Evolutionary conservation across 2,329 filamentous ascomycete species (phyloP), one percentile per base, ranked within the genome.

Genomic region (Bipolaris cookei): DNA sequence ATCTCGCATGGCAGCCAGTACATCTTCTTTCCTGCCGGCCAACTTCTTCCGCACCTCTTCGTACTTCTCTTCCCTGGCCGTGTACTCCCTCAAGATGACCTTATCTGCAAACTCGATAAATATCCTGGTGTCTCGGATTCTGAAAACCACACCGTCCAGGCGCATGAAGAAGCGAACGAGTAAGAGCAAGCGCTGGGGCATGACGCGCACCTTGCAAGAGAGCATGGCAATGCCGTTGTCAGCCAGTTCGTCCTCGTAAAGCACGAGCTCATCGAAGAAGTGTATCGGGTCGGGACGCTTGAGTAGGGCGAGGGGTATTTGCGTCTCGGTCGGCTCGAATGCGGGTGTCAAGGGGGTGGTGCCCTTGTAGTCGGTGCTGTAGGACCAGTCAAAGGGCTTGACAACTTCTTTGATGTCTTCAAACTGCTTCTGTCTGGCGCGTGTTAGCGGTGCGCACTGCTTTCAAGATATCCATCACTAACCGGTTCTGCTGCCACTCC

Each of bases 351-450:
- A 53, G 4, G 70, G 69, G 8, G 89, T 78, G 3, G 89, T 91
- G 48, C 95, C 95, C 54, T 84, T 84, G 78, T 97, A 99, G 65
- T 88, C 84, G 34, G 94, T 97, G 64, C 88, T 95, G 79, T 98
- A 99, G 61, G 92, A 97, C 95, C 95, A 99, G 79, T 99, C 95
- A 75, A 96, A 99, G 3, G 94, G 93, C 79, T 93, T 93, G 52
- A 99, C 91, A 23, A 97, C 89, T 73, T 97, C 92, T 73, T 91
- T 92, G 75, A 99, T 97, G 54, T 90, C 91, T 68, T 90, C 86
- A 63, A 92, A 90, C 47, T 90, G 89, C 68, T 90, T 90, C 76
- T 89, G 87, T 75, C 92, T 92, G 59, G 10, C 20, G 7, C 18
- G 6, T 2, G 55, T 71, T 46, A 70, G 60, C 38, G 25, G 18